Evolutionary conservation across 306 rosid genomes (phyloP), one percentile per base, ranked within the genome.

Genomic region (Benincasa hispida): DNA sequence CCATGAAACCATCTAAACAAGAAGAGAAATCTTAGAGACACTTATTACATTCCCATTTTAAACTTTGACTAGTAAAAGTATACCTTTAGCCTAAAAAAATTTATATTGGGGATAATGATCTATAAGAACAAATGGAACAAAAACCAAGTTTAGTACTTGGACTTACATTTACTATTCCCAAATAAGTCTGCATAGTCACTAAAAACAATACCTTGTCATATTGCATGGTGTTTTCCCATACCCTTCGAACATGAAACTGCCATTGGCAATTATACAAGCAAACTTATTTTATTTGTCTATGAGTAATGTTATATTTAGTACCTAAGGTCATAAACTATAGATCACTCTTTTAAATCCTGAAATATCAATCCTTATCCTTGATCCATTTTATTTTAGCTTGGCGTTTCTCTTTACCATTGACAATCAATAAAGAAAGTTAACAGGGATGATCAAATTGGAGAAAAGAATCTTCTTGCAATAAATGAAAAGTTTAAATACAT

Each of bases 171-270:
- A 32, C 35, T 32, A 32, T 5, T 32, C 35, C 35, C 35, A 32
- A 4, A 4, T 32, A 32, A 32, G 35, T 32, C 35, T 32, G 4
- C 35, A 32, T 0, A 32, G 35, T 32, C 35, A 32, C 5, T 32
- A 32, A 32, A 32, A 32, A 32, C 35, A 32, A 32, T 32, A 32
- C 96, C 84, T 79, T 89, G 72, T 83, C 80, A 37, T 86, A 82
- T 83, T 85, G 86, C 85, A 89, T 85, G 78, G 89, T 88, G 83
- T 81, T 91, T 83, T 94, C 94, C 97, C 97, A 94, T 73, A 83
- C 88, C 79, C 84, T 89, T 86, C 88, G 91, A 79, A 94, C 90
- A 69, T 81, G 76, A 21, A 88, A 84, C 83, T 94, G 98, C 98
- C 98, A 91, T n/a, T n/a, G n/a, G n/a, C n/a, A n/a, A 6, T 32